These are phyloP conservation scores for Melaleuca alternifolia DNA, from an alignment of 345 rosid species.

Conservation along the genomic window DNA sequence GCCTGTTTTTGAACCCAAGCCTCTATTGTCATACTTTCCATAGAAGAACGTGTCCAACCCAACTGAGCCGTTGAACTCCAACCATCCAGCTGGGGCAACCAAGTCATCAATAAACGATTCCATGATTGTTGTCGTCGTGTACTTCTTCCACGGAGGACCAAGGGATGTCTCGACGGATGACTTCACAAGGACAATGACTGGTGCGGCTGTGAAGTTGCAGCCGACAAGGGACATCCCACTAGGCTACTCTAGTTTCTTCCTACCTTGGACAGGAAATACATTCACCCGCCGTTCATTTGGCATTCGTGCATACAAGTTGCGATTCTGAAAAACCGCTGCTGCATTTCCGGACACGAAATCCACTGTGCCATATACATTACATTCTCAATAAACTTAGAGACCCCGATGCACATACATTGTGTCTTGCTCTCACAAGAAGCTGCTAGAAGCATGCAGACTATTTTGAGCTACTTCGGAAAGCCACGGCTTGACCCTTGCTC, in stretches of 20 bases:
- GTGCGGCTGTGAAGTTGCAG: constrained; percentile 4
- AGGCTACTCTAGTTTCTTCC: constrained; percentile 1
- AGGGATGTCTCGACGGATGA: background rate
- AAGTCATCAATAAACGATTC: background rate
- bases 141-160: constrained; percentile 8
- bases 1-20: constrained; percentile 6
- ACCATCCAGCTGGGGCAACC: background rate
- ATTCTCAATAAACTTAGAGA: constrained; percentile 17
- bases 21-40: constrained; percentile 21
- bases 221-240: constrained; percentile 7
- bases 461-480: constrained; percentile 5
- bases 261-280: constrained; percentile 16
- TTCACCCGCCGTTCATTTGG: background rate
- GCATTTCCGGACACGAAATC: constrained; percentile 26
- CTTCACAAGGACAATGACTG: background rate
- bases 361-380: constrained; percentile 11
- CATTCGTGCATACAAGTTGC: constrained; percentile 3
- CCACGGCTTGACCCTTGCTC: constrained; percentile 15
- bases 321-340: constrained; percentile 2
- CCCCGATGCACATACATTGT: background rate
- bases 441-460: constrained; percentile 8
- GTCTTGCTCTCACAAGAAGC: constrained; percentile 10
- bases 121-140: background rate
- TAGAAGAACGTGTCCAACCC: constrained; percentile 13
- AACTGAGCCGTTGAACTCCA: background rate